A percentile compares a stretch with the other conserved stretches of the same genome.
Evolutionary conservation across 768 basidiomycete species (phyloP).

Genomic region (Rubroboletus pulcherrimus): DNA sequence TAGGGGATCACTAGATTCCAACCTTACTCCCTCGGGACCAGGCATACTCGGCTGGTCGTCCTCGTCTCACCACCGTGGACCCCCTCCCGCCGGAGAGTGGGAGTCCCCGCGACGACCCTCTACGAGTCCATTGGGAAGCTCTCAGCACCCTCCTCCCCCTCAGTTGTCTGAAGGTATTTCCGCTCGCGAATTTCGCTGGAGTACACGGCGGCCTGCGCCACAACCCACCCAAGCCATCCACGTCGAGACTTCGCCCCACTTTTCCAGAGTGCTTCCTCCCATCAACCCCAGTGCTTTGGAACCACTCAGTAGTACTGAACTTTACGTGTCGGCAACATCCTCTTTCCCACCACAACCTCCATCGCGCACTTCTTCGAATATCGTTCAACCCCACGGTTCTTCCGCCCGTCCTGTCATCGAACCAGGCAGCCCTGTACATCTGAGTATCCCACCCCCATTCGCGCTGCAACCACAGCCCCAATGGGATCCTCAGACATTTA

Average conservation of each 20-base stretch:
- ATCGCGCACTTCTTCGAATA: constrained; percentile 14
- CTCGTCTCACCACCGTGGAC: constrained; percentile 10
- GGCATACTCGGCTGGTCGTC: constrained; percentile 45
- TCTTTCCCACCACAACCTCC: constrained; percentile 35
- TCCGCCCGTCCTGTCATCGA: constrained; percentile 18
- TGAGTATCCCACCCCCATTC: constrained; percentile 50
- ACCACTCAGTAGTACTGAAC: constrained; percentile 12
- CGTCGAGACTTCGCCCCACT: constrained; percentile 19
- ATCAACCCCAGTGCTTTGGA: constrained; percentile 18
- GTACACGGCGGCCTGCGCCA: constrained; percentile 9
- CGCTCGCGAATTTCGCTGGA: constrained; percentile 8
- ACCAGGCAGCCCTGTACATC: constrained; percentile 5
- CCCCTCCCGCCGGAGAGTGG: constrained; percentile 18
- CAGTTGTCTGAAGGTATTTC: constrained; percentile 10
- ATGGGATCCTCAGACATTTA: constrained; percentile 51
- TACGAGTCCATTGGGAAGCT: constrained; percentile 7
- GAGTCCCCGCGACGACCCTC: constrained; percentile 11
- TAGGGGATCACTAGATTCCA: constrained; percentile 33
- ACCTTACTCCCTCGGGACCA: constrained; percentile 48
- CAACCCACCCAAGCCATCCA: constrained; percentile 10
- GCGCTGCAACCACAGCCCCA: constrained; percentile 65
- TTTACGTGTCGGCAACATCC: constrained; percentile 20
- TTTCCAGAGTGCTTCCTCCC: constrained; percentile 31
- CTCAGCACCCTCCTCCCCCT: constrained; percentile 1
- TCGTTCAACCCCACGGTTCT: constrained; percentile 17